Base-by-base conservation (phyloP, 2,329 filamentous ascomycete species). In the Fusarium oligoseptatum region DNA sequence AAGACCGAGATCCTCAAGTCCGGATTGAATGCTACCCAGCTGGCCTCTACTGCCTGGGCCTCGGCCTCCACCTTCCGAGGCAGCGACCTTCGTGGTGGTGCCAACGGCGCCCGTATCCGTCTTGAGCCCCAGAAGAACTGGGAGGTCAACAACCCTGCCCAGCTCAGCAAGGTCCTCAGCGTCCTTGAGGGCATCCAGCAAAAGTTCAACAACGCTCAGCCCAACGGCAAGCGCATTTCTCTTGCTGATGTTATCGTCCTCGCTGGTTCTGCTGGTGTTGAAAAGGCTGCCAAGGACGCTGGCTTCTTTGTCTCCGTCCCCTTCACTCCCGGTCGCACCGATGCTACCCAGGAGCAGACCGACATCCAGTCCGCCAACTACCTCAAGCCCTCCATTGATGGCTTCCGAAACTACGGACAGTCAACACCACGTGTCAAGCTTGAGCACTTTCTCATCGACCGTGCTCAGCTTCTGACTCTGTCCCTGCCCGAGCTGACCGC, bases 241-340 rank as follows among this genome's bases (percentile, higher is more conserved):
- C 81, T 95, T 22, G 93, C 93, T 52, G 93, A 95, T 79, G 84
- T 95, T 43, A 94, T 95, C 78, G 92, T 95, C n/a, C 88, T 95
- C 6, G 93, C 86, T 32, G 93, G 93, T 78, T 82, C 81, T 41
- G 92, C 92, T 3, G 93, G 90, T 12, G 82, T 95, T 17, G 93
- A 95, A 87, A 91, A 94, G 88, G 92, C 92, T n/a, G 88, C 92
- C n/a, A 78, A 79, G 50, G 84, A 85, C 24, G 85, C 83, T 6
- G 85, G 85, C 64, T 69, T 66, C 36, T 86, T 88, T 72, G 81
- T 91, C 50, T 80, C 86, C 1, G 92, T 95, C 1, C 92, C 93
- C 32, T 95, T 95, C 87, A 88, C 88, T 0, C 91, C 93, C 3
- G 93, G 93, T 73, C 93, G 93, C 68, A 90, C 84, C 60, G 93